Evolutionary conservation across 352 stramenopile species (phyloP).

Genomic region (Phytophthora crassamura): DNA sequence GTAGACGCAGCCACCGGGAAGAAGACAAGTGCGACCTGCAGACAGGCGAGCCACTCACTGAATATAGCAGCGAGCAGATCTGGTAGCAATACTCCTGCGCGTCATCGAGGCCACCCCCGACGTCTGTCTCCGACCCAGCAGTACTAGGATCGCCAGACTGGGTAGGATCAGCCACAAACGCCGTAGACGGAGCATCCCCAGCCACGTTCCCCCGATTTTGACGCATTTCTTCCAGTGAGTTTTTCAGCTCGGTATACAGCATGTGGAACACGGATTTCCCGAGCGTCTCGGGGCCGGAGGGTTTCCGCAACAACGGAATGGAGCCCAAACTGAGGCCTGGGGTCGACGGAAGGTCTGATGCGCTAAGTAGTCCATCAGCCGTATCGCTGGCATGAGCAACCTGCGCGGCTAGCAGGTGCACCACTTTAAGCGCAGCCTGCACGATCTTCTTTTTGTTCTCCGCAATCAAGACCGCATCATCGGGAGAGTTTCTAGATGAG

Average conservation of each 20-base stretch:
- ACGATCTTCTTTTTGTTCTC: constrained; percentile 84
- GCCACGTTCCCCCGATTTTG: constrained; percentile 34
- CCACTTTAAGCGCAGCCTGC: constrained; percentile 86
- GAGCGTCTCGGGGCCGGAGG: constrained; percentile 86
- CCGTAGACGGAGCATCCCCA: constrained; percentile 25
- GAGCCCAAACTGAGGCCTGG: constrained; percentile 60
- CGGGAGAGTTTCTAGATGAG: constrained; percentile 28
- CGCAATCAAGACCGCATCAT: constrained; percentile 50
- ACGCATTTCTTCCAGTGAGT: constrained; percentile 80
- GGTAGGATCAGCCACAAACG: constrained; percentile 46
- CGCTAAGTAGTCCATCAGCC: constrained; percentile 60
- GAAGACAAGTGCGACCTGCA: constrained; percentile 87
- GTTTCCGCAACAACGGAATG: constrained; percentile 84
- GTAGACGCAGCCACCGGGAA: constrained; percentile 79
- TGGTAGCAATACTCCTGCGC: constrained; percentile 91
- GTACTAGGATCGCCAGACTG: constrained; percentile 53
- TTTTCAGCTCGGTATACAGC: constrained; percentile 91
- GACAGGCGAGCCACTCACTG: constrained; percentile 84
- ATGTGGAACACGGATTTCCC: constrained; percentile 93
- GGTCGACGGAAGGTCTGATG: constrained; percentile 55
- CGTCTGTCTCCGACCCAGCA: constrained; percentile 41
- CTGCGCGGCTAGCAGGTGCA: constrained; percentile 89
- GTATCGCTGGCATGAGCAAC: constrained; percentile 81
- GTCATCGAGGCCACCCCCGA: constrained; percentile 48
- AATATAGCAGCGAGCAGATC: constrained; percentile 89